phyloP scores from a whole-genome alignment of 768 basidiomycete species.

The Mrakia blollopis region DNA sequence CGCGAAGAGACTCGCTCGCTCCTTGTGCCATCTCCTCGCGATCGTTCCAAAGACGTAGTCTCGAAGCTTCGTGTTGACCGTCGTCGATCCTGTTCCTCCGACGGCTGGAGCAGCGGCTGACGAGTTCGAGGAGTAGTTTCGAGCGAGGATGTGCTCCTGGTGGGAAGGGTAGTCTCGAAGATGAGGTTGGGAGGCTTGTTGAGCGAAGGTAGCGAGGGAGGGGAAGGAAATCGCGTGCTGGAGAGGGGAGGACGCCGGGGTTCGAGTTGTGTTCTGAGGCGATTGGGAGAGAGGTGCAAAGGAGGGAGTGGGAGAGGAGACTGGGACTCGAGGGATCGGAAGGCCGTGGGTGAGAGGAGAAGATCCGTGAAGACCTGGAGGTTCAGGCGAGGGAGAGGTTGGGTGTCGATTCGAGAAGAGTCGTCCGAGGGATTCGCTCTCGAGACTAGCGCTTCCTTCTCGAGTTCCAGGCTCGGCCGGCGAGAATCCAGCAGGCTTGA shows the following conservation, averaged over 20 bases:
- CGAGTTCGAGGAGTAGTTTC: not conserved
- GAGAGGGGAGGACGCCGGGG: constrained; percentile 20
- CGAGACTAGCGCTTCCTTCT: not conserved
- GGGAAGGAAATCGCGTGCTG: constrained; percentile 13
- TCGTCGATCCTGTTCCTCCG: constrained; percentile 85
- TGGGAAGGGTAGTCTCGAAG: constrained; percentile 23
- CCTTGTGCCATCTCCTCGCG: constrained; percentile 31
- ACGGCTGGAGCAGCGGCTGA: constrained; percentile 38
- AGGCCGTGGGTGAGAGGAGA: not conserved
- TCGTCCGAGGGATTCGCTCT: not conserved
- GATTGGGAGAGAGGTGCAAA: constrained; percentile 19
- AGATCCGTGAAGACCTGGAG: not conserved
- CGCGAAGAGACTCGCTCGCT: constrained; percentile 5
- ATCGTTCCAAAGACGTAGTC: constrained; percentile 93
- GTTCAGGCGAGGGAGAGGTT: constrained; percentile 4
- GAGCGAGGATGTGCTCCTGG: constrained; percentile 8
- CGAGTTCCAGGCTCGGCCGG: not conserved
- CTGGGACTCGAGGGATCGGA: not conserved
- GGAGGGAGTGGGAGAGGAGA: not conserved
- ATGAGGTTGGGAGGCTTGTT: constrained; percentile 11
- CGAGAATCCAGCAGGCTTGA: not conserved
- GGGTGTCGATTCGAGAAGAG: not conserved
- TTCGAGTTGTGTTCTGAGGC: constrained; percentile 3
- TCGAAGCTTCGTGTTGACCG: constrained; percentile 87
- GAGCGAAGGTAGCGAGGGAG: constrained; percentile 13